phyloP scores from a whole-genome alignment of 106 monocot species.

The Allium fistulosum region DNA sequence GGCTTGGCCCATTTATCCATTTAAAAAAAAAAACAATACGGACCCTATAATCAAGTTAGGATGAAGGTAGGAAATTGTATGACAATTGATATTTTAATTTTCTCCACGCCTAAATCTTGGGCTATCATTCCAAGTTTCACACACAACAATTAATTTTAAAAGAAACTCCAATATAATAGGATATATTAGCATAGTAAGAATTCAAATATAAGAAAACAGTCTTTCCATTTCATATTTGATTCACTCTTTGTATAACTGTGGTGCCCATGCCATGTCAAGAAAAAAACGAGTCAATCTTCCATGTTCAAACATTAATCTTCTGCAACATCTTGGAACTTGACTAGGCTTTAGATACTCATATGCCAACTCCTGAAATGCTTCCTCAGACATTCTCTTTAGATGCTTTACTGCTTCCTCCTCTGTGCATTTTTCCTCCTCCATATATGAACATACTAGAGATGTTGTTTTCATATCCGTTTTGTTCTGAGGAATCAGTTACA shows the following conservation, averaged over 20 bases:
- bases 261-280: not conserved
- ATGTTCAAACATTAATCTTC: conserved; percentile 36
- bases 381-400: conserved; percentile 12
- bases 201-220: not conserved
- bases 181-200: not conserved
- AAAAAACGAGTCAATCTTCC: conserved; percentile 19
- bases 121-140: too few species aligned
- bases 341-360: conserved; percentile 32
- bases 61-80: too few species aligned
- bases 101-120: too few species aligned
- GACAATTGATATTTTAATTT: too few species aligned
- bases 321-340: conserved; percentile 10
- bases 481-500: not conserved
- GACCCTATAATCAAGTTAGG: too few species aligned
- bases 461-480: not conserved
- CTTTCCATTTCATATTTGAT: conserved; percentile 1
- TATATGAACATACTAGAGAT: not conserved
- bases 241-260: not conserved
- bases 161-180: too few species aligned
- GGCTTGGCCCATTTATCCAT: too few species aligned
- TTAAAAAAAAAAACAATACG: too few species aligned
- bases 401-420: conserved; percentile 10
- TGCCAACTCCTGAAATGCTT: conserved; percentile 23
- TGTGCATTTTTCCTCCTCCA: conserved; percentile 14
- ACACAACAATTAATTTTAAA: too few species aligned